phyloP scores from a whole-genome alignment of 2,329 filamentous ascomycete genomes.

The Scedosporium dehoogii region DNA sequence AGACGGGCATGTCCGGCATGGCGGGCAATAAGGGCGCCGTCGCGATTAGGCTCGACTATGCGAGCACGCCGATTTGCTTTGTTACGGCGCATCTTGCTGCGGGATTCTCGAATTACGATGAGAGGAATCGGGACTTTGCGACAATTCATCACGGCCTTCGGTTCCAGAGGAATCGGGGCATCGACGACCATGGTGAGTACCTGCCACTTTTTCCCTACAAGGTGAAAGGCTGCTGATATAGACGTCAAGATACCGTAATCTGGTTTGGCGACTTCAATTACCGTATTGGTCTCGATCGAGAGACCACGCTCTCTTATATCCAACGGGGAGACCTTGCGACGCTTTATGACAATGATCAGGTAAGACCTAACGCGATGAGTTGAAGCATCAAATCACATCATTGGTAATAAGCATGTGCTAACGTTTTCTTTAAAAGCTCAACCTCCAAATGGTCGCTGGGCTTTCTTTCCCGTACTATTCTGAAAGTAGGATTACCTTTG shows the following conservation, averaged over 20 bases:
- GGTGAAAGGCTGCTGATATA: constrained; percentile 13
- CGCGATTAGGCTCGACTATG: constrained; percentile 90
- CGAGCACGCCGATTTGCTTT: constrained; percentile 85
- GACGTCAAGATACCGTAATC: constrained; percentile 56
- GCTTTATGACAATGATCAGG: constrained; percentile 86
- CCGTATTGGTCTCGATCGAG: constrained; percentile 75
- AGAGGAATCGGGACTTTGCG: constrained; percentile 84
- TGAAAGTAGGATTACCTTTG: constrained; percentile 77
- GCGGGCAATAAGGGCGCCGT: constrained; percentile 97
- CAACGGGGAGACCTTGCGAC: constrained; percentile 62
- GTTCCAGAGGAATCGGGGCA: constrained; percentile 83
- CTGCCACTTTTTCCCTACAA: neutral
- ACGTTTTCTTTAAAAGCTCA: constrained; percentile 47
- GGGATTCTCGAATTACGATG: constrained; percentile 93
- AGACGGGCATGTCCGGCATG: constrained; percentile 89
- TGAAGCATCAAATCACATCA: neutral
- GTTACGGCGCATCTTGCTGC: constrained; percentile 95
- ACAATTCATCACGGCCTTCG: constrained; percentile 80
- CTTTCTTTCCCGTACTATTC: constrained; percentile 86
- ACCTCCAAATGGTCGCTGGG: constrained; percentile 92
- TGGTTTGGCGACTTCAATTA: constrained; percentile 99
- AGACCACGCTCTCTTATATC: constrained; percentile 66
- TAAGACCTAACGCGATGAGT: constrained; percentile 19
- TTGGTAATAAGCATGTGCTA: neutral
- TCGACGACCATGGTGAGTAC: constrained; percentile 70